Conservation (phyloP, 2,329 filamentous ascomycete genomes). For the Fulvia fulva region DNA sequence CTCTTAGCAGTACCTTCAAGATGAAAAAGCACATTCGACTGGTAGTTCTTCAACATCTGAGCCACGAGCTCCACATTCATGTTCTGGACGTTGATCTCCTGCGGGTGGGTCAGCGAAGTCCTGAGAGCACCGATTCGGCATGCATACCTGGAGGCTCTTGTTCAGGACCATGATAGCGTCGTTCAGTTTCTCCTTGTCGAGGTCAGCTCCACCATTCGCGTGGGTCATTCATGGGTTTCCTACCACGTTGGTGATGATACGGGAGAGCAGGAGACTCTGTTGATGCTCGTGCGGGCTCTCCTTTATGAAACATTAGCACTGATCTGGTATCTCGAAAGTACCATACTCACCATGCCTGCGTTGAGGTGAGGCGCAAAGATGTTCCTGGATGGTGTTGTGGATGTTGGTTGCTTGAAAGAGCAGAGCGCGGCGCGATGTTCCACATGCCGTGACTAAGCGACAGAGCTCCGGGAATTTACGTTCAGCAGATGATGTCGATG, state of each 20-base stretch:
- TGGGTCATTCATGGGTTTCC: slow-evolving; percentile 35
- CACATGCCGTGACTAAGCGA: not conserved
- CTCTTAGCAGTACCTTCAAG: slow-evolving; percentile 68
- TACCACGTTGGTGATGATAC: slow-evolving; percentile 97
- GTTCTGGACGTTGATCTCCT: slow-evolving; percentile 98
- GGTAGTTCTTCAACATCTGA: slow-evolving; percentile 99
- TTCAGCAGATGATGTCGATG: not conserved
- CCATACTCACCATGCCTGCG: not conserved
- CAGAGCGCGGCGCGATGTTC: not conserved
- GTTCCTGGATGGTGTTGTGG: not conserved
- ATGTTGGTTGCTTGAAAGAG: not conserved
- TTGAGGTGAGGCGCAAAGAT: not conserved
- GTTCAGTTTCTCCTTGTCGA: slow-evolving; percentile 89
- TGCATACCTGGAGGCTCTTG: slow-evolving; percentile 73
- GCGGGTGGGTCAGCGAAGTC: not conserved
- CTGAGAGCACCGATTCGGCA: not conserved
- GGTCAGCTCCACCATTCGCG: slow-evolving; percentile 3
- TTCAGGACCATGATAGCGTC: slow-evolving; percentile 91
- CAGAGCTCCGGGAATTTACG: not conserved
- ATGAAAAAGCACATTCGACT: slow-evolving; percentile 95
- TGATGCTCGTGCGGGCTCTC: slow-evolving; percentile 98
- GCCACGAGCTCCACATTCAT: slow-evolving; percentile 98
- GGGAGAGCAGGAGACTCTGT: slow-evolving; percentile 85
- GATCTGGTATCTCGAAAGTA: not conserved
- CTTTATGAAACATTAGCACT: not conserved